These are phyloP conservation scores for Kwoniella dejecticola DNA, from an alignment of 768 basidiomycete genomes.

Conservation along the genomic window DNA sequence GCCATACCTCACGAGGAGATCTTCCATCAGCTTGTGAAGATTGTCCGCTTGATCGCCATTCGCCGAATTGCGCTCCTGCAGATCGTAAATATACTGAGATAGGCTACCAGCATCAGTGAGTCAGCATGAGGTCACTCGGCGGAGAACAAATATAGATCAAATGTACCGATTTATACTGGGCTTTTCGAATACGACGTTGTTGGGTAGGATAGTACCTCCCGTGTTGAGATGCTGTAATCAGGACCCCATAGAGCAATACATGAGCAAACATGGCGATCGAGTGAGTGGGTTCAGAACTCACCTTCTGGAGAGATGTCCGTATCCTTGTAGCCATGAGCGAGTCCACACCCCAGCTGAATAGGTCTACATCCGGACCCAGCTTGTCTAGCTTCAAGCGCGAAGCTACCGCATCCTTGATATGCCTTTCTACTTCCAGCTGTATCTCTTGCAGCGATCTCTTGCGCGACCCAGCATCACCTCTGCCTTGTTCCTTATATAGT, in stretches of 20 bases:
- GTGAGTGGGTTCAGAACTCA: conserved; percentile 18
- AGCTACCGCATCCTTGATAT: conserved; percentile 12
- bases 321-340: conserved; percentile 52
- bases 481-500: conserved; percentile 25
- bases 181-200: conserved; percentile 53
- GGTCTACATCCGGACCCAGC: conserved; percentile 38
- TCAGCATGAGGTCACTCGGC: too few relatives aligned
- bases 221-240: conserved; percentile 29
- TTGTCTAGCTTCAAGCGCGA: conserved; percentile 4
- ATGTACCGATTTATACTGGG: conserved; percentile 37
- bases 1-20: conserved; percentile 37
- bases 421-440: conserved; percentile 3
- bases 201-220: conserved; percentile 24
- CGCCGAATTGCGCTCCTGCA: conserved; percentile 23
- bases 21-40: conserved; percentile 27
- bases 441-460: conserved; percentile 30
- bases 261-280: background rate
- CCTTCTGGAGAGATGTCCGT: conserved; percentile 40
- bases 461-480: background rate
- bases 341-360: conserved; percentile 53
- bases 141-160: too few relatives aligned
- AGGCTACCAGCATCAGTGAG: conserved; percentile 11
- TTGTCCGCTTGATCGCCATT: conserved; percentile 6
- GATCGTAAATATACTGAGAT: conserved; percentile 30
- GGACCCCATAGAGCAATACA: background rate